Evolutionary conservation across 208 protist genomes (phyloP), one percentile per base, ranked within the genome.

Genomic region (Crithidia expoeki): DNA sequence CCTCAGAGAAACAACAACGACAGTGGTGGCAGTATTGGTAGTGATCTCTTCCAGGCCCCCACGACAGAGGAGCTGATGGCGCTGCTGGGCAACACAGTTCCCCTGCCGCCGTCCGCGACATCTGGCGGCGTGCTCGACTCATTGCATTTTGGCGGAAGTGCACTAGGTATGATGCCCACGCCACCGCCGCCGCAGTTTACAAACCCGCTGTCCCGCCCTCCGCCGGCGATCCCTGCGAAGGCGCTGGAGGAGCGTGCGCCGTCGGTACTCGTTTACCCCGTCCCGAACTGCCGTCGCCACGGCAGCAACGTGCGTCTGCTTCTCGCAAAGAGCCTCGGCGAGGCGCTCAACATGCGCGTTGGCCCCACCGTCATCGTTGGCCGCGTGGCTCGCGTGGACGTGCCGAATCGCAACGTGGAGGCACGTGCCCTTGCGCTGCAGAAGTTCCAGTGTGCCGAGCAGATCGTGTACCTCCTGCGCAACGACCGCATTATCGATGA

Each of bases 401-500:
- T 97, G 25, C 89, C 88, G 2, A 94, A 92, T 60, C 80, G 83
- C 66, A 90, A 92, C 34, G 88, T 97, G 5, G 89, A 94, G 72
- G 79, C 83, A 28, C 91, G 91, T 17, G 90, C 89, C n/a, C 55
- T 97, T 28, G 71, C 74, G 40, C 44, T 94, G 42, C 86, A 94
- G 65, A 73, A 68, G 12, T 97, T 97, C 72, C 83, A 38, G 6
- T 97, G 93, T 74, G 64, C 85, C 2, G 91, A 86, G 17, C 72
- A 65, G 44, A 76, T 63, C 9, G 81, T 95, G 6, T 83, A 88
- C 68, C 81, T 97, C 42, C 88, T 96, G 61, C 90, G 89, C 65
- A 97, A 97, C 69, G 89, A 97, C 68, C 86, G 90, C 50, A 93
- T 97, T 59, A 82, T 96, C 49, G 90, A 94, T 67, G 83, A 93